Base-by-base conservation (phyloP, 345 rosid species). In the Dipteronia dyeriana region DNA sequence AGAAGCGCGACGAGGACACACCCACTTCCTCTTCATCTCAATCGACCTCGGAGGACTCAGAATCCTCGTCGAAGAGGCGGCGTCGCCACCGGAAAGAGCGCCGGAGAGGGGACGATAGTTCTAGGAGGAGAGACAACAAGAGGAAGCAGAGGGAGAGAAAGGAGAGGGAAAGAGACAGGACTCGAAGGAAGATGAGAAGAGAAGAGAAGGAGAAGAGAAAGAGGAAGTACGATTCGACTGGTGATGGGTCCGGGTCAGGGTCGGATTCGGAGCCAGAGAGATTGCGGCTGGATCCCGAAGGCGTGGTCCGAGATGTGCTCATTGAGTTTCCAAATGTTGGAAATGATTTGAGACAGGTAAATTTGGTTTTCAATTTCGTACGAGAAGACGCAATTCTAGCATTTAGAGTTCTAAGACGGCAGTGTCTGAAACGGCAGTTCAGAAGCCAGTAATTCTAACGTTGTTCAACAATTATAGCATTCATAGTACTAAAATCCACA, bases 341-440 rank as follows among this genome's bases (percentile, higher is more conserved):
- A 26, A 78, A 74, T 76, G 98, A 93, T 83, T 78, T 95, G 86
- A 89, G 77, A 78, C 94, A 87, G 92, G 97, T 87, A 79, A 17
- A 45, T n/a, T 57, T 31, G 16, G 23, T 38, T 51, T 75, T 7
- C 12, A 10, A 8, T 45, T 45, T 10, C 11, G 12, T 45, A 45
- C 0, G 49, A 10, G 7, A 45, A 9, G 11, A 45, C 26, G 0
- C 26, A n/a, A 59, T 59, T 59, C 7, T 59, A 20, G 22, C 61
- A 1, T 57, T 54, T 16, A 56, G 45, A 41, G 45, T 41, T 41
- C 10, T 9, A 41, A 41, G 45, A 41, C 45, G 8, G 7, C 8
- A 9, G 1, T 41, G 45, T 41, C 7, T 41, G 10, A 41, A 41
- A 41, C 1, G 45, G 10, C 45, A 41, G 1, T 41, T 41, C 10